Percentiles rank a stretch among this genome's conserved stretches.
These are phyloP conservation scores for Kluyveromyces nonfermentans DNA, from an alignment of 805 yeast genomes.

Conservation along the genomic window DNA sequence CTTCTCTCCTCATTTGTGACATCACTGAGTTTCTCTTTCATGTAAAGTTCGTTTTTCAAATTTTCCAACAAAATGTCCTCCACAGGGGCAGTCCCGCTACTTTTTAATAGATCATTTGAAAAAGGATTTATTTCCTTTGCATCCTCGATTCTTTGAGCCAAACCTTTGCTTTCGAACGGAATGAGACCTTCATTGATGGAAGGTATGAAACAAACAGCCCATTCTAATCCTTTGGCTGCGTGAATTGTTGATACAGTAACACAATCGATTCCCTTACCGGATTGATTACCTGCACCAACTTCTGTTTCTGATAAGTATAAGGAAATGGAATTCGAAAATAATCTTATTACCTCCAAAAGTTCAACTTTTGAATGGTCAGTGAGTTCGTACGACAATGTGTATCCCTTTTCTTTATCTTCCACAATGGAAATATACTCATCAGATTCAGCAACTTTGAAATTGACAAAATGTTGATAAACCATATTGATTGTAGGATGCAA, in stretches of 20 bases:
- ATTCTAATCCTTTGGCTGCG: slow-evolving; percentile 88
- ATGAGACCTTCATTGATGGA: slow-evolving; percentile 56
- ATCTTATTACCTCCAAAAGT: slow-evolving; percentile 18
- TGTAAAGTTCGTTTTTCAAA: not conserved
- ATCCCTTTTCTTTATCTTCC: not conserved
- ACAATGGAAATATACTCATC: not conserved
- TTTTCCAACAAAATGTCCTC: not conserved
- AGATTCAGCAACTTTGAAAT: not conserved
- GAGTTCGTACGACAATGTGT: too few relatives aligned
- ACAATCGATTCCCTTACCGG: not conserved
- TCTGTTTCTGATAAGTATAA: slow-evolving; percentile 24
- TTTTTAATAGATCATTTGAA: too few relatives aligned
- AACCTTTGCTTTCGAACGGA: slow-evolving; percentile 33
- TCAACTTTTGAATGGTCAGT: not conserved
- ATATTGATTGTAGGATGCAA: not conserved
- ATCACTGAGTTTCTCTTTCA: not conserved
- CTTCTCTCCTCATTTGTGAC: slow-evolving; percentile 63
- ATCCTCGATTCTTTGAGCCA: slow-evolving; percentile 1
- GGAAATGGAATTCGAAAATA: slow-evolving; percentile 31
- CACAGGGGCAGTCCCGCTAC: too few relatives aligned
- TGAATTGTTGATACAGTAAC: slow-evolving; percentile 74
- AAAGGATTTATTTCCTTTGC: not conserved
- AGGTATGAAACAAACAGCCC: slow-evolving; percentile 87
- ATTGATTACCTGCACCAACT: not conserved
- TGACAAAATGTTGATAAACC: not conserved